Base-by-base conservation (phyloP, 306 rosid species). In the Trichosanthes truncata region DNA sequence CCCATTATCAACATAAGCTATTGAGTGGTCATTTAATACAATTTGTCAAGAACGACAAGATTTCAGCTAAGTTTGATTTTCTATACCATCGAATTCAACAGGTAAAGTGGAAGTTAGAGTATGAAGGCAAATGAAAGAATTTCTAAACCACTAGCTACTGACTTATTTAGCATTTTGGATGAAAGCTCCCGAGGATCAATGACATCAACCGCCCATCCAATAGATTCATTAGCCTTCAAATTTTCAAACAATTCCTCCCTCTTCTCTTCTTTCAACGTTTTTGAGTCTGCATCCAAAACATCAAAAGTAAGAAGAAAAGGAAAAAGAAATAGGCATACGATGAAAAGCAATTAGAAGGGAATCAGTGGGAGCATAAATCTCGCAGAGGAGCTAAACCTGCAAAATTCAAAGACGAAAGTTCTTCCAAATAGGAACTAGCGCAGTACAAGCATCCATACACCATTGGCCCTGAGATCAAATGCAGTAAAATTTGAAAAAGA, bases 201-300 rank as follows among this genome's bases (percentile, higher is more conserved):
- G 78, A 94, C 84, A 74, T 94, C 98, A 83, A 94, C 93, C 23
- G 85, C 97, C 98, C 98, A 92, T 71, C 93, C 96, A 84, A 89
- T 87, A 68, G 95, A 91, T 80, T 86, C 90, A 66, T 94, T 86
- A 35, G 76, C 66, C 85, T 92, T 91, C 35, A 92, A 80, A 81
- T 75, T 55, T 78, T 88, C 91, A 90, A 94, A 94, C 40, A 89
- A 86, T 45, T 94, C 97, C 82, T 94, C 98, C 89, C 98, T 94
- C 85, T 87, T 91, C 79, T 94, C 98, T 85, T 94, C 98, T 81
- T 91, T 94, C 45, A 94, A 83, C 4, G 98, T 92, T 87, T 94
- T 94, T 6, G 98, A 94, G 89, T 94, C 98, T 87, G 81, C 75
- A 63, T 17, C 33, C 63, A 78, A 74, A 74, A 80, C 80, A 53